These are phyloP conservation scores for Aureobasidium namibiae DNA, from an alignment of 2,329 filamentous ascomycete genomes.

Conservation along the genomic window DNA sequence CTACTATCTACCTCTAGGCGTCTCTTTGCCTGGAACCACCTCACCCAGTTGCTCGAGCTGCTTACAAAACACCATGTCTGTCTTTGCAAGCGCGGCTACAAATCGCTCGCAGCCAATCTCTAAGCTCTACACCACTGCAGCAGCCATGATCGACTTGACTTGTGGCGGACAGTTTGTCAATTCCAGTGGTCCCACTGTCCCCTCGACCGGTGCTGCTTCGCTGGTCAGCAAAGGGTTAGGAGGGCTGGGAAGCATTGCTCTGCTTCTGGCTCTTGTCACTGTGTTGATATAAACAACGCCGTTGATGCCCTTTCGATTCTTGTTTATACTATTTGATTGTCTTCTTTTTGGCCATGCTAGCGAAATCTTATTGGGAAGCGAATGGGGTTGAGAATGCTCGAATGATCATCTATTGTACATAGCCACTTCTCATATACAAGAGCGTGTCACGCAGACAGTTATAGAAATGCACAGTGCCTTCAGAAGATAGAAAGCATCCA, in stretches of 20 bases:
- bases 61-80: conserved; percentile 69
- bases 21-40: conserved; percentile 56
- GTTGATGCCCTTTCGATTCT: background rate
- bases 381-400: background rate
- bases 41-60: conserved; percentile 70
- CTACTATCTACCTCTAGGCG: conserved; percentile 79
- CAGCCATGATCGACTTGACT: conserved; percentile 60
- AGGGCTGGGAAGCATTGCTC: background rate
- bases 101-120: conserved; percentile 60
- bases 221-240: background rate
- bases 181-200: background rate
- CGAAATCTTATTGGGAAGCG: background rate
- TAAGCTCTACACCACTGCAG: conserved; percentile 61
- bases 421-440: too few species aligned
- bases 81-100: conserved; percentile 63
- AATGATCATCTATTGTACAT: too few species aligned
- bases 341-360: background rate
- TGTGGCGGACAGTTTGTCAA: conserved; percentile 36
- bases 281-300: background rate
- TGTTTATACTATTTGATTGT: background rate
- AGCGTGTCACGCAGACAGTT: too few species aligned
- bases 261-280: background rate
- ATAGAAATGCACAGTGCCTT: too few species aligned
- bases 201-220: background rate
- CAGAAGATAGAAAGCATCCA: too few species aligned